phyloP scores from a whole-genome alignment of 345 rosid genomes.

The Camelina laxa region DNA sequence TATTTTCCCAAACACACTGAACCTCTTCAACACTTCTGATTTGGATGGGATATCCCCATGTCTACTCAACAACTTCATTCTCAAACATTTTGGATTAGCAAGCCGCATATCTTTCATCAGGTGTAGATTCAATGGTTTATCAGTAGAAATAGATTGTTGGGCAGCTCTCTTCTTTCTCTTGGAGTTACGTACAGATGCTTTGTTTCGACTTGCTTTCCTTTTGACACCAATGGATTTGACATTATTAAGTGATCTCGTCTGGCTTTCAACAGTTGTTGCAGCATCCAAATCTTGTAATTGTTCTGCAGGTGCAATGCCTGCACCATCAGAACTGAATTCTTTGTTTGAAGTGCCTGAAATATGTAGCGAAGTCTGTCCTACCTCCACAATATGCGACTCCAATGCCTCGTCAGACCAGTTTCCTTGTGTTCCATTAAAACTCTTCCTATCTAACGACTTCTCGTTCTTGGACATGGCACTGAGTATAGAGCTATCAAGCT shows the following conservation, averaged over 20 bases:
- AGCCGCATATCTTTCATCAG: constrained; percentile 30
- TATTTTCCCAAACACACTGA: constrained; percentile 45
- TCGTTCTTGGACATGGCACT: constrained; percentile 13
- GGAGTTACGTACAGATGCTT: constrained; percentile 11
- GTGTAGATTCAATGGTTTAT: constrained; percentile 26
- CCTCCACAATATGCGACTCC: neutral
- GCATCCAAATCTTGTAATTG: constrained; percentile 24
- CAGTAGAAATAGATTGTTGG: constrained; percentile 19
- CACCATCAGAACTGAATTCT: neutral
- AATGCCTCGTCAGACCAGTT: constrained; percentile 14
- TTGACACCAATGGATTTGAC: constrained; percentile 31
- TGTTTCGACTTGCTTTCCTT: constrained; percentile 32
- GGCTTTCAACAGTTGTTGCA: constrained; percentile 27
- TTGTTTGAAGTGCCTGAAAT: constrained; percentile 6
- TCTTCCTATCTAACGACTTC: neutral
- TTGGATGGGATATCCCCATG: constrained; percentile 37
- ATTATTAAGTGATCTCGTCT: constrained; percentile 13
- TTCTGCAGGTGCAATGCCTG: constrained; percentile 19
- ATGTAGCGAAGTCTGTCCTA: constrained; percentile 7
- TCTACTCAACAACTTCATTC: constrained; percentile 39
- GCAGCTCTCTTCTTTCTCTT: constrained; percentile 37
- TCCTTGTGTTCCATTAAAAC: neutral
- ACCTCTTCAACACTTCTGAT: constrained; percentile 42
- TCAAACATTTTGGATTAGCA: constrained; percentile 41
- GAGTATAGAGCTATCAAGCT: constrained; percentile 19